Evolutionary conservation across 139 green algal species (phyloP), one percentile per base, ranked within the genome.

Genomic region (Picochlorum sp.): DNA sequence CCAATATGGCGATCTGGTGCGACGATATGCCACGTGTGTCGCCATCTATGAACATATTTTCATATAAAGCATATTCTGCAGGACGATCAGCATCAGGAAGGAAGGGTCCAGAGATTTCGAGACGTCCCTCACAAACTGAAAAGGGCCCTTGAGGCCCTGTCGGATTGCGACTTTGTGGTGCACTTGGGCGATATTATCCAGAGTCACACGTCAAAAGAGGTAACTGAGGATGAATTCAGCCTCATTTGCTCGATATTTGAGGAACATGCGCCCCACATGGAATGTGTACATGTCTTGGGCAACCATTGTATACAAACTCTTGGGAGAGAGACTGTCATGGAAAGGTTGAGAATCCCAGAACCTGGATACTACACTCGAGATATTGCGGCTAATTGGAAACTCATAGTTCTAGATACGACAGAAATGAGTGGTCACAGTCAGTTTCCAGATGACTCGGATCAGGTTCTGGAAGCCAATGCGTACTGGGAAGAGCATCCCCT

Each of bases 401-500:
- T 91, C 32, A 28, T 92, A 1, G 70, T 85, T n/a, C 73, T 90
- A 61, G 82, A 92, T 66, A 85, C 85, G 23, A 91, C 85, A 45
- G 85, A 92, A 26, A 74, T 91, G 59, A 82, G 64, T 41, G 66
- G 80, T 7, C 76, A 82, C 73, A 76, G 52, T 28, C 49, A 49
- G 18, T 76, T 74, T 28, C 61, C 65, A 2, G 59, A 75, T 62
- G 76, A 72, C 20, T 74, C 72, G 2, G 20, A 45, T 7, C 45
- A 74, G 50, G 62, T 44, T 30, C 51, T 66, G 32, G 79, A 86
- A 62, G 74, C 85, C 8, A n/a, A 56, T 16, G 65, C 57, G 20
- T 90, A 74, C 37, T 20, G 75, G 54, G 67, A 32, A 1, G 41
- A 44, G 6, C 82, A 87, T 56, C 76, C 77, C 4, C 18, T 80